Evolutionary conservation across 1,284 basidiomycete species (phyloP).

Genomic region (Cerioporus squamosus): DNA sequence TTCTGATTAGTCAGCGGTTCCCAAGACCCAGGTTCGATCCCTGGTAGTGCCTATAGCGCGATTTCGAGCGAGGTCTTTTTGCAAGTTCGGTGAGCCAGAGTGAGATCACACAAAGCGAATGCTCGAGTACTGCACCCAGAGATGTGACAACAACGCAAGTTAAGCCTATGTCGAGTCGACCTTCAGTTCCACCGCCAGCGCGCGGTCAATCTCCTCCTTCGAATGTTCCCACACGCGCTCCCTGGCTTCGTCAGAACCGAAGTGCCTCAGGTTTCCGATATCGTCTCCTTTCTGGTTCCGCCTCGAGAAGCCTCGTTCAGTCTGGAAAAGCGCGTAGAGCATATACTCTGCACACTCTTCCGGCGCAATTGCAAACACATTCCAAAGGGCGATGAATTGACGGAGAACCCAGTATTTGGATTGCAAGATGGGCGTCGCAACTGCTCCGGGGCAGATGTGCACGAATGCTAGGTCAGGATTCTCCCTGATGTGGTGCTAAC

Average conservation of each 20-base stretch:
- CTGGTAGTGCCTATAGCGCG: no score
- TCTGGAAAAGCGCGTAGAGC: constrained; percentile 43
- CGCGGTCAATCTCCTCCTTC: constrained; percentile 33
- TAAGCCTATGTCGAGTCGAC: no score
- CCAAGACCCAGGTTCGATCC: no score
- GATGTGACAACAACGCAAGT: no score
- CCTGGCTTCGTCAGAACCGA: constrained; percentile 43
- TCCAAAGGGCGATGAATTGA: constrained; percentile 28
- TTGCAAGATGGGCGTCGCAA: constrained; percentile 31
- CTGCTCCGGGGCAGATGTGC: constrained; percentile 39
- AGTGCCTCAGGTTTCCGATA: constrained; percentile 41
- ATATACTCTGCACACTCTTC: constrained; percentile 49
- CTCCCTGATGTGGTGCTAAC: constrained; percentile 15
- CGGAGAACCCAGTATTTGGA: constrained; percentile 32
- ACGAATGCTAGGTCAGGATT: constrained; percentile 39
- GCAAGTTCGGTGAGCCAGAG: no score
- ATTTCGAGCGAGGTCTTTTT: no score
- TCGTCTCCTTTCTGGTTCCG: constrained; percentile 43
- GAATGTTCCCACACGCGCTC: constrained; percentile 54
- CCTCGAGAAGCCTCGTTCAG: constrained; percentile 37
- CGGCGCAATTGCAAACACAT: constrained; percentile 29
- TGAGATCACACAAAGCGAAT: no score
- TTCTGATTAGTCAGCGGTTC: no score
- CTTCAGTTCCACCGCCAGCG: background rate
- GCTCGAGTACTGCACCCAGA: no score